Base-by-base conservation (phyloP, 2,329 filamentous ascomycete genomes). In the Pyrenochaeta sp. region DNA sequence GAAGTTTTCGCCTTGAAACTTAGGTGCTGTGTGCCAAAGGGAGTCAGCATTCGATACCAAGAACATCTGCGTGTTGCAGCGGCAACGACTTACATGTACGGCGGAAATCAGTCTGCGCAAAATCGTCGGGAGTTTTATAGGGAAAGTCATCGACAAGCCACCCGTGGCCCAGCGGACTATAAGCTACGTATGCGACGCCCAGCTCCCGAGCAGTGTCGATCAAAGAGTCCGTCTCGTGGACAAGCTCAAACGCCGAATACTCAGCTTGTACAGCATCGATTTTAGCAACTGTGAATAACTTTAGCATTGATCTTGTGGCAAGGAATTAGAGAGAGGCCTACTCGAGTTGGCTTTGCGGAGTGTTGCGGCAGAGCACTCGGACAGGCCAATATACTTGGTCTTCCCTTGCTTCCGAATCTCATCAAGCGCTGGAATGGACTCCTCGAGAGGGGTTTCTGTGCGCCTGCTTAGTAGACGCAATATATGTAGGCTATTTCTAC, bases 211-310 rank as follows among this genome's bases (percentile, higher is more conserved):
- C 73, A 2, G 75, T 73, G 23, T 56, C 45, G 17, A 78, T 67
- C 6, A 79, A 55, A 7, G 52, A 58, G 20, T 66, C 49, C 5
- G 49, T 64, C 61, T 82, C 81, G 53, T 81, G 78, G 12, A 78
- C 74, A 0, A 74, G 72, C 11, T 72, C 68, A 56, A 82, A 83
- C 1, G 76, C 74, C n/a, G 72, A 79, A 69, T 83, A 83, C 60
- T 84, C 82, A 7, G 81, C 70, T 65, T 84, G 81, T 4, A 81
- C 67, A 3, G 79, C 79, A 11, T 75, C 62, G 49, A 84, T 78
- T 7, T 76, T 79, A 41, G 78, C 73, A 2, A 84, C 72, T 63
- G 10, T 43, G 20, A 27, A 15, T 12, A 9, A 7, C 9, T 21
- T 44, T 36, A 52, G 31, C 32, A 40, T 33, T 3, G 23, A 7